Evolutionary conservation across 257 asterid genomes (phyloP), one percentile per base, ranked within the genome.

Genomic region (Marsdenia floribunda): DNA sequence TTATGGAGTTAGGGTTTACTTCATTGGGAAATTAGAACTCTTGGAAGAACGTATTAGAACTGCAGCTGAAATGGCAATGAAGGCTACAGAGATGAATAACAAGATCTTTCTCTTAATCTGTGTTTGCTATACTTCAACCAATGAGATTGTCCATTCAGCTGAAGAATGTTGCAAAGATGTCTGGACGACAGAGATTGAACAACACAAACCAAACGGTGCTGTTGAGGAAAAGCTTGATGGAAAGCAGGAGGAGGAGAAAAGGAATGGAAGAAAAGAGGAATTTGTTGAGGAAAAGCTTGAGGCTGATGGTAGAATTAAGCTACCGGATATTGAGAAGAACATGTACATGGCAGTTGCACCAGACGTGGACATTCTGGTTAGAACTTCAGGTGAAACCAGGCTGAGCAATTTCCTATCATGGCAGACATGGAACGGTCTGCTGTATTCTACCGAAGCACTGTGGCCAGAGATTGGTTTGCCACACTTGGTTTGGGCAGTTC

Each of bases 381-480:
- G 96, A 44, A 80, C 89, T 18, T 88, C 97, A 6, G 88, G 92
- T 1, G 88, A 75, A 71, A 76, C 86, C 1, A 76, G 87, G 33
- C 82, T 90, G 29, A 92, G 96, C 85, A 88, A 88, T 78, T 90
- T 88, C 75, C 86, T 91, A 4, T 81, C 87, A 18, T 91, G 94
- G 98, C 96, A 90, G 80, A 90, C 94, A 35, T 71, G 94, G 24
- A 86, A 79, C 42, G 77, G 92, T 26, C 71, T 93, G 6, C 71
- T 91, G 82, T 86, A 87, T 72, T 83, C 93, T 0, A 96, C 97
- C 0, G 52, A 69, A 37, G 97, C 87, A 0, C 73, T 90, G 73
- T 90, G 96, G 93, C 97, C 97, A 33, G 96, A 91, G 82, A 77
- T 90, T 50, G 96, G 96, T 33, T 78, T 90, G 70, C 68, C 84